Evolutionary conservation across 306 rosid genomes (phyloP), one percentile per base, ranked within the genome.

Genomic region (Castanea crenata): DNA sequence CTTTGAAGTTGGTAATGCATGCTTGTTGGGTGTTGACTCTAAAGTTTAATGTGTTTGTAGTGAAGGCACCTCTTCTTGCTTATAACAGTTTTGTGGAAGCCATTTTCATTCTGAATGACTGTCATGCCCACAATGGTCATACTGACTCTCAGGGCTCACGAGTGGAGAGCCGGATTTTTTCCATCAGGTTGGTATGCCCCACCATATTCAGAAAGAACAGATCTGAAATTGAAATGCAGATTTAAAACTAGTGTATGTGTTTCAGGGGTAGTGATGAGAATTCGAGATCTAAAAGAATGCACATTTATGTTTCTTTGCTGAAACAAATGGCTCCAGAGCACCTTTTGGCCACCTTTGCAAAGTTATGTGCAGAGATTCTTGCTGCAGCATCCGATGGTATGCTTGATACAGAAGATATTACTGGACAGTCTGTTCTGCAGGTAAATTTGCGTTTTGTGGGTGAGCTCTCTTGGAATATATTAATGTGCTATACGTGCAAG

Each of bases 311-410:
- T 83, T 91, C 95, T 83, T 83, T 94, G 81, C 90, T 94, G 49
- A 92, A 92, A 86, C 97, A 91, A 90, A 92, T 94, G 99, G 91
- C 91, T 79, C 97, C 99, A 2, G 99, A 92, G 87, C 97, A 94
- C 82, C 96, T 92, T 80, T 82, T 94, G 76, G 97, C 97, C 20
- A 91, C 93, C 74, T 92, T 92, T 85, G 97, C 97, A 71, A 94
- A 92, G 91, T 69, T 94, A 84, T 91, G 97, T 67, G 91, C 95
- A 2, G 99, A 92, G 85, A 90, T 94, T 83, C 93, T 94, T 27
- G 95, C 95, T 71, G 91, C 97, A 79, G 97, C 97, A 68, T 92
- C 99, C 57, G 97, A 94, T 84, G 95, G 97, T 52, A 85, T 89
- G 83, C 92, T 94, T 34, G 86, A 83, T 84, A 75, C 91, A 34